Percentiles rank a stretch among this genome's conserved stretches.
phyloP scores from a whole-genome alignment of 345 rosid species.

The Syzygium aqueum region DNA sequence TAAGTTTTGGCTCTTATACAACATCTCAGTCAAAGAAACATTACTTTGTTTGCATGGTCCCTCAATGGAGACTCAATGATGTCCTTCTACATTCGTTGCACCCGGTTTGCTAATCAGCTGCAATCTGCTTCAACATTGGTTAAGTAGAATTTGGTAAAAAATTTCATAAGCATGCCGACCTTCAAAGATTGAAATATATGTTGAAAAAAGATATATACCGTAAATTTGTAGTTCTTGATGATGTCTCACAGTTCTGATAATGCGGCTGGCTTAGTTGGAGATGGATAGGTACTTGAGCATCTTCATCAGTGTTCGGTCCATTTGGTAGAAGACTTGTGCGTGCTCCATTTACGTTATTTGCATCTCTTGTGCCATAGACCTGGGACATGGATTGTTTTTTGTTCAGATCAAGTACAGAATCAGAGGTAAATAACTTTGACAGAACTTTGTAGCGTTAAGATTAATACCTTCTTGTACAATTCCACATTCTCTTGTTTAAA shows the following conservation, averaged over 20 bases:
- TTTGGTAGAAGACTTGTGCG: slow-evolving; percentile 24
- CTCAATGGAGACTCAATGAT: slow-evolving; percentile 3
- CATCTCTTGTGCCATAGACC: slow-evolving; percentile 38
- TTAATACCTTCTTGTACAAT: slow-evolving; percentile 28
- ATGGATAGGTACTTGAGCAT: slow-evolving; percentile 37
- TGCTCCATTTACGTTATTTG: slow-evolving; percentile 16
- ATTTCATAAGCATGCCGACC: not conserved
- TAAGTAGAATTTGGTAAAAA: slow-evolving; percentile 1
- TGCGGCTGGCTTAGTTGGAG: slow-evolving; percentile 69
- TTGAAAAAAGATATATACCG: slow-evolving; percentile 24
- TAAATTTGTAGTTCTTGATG: slow-evolving; percentile 38
- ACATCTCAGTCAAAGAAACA: slow-evolving; percentile 18
- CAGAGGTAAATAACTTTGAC: not conserved
- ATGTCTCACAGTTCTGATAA: slow-evolving; percentile 32
- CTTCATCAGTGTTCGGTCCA: slow-evolving; percentile 39
- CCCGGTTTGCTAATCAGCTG: slow-evolving; percentile 30
- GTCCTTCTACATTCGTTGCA: slow-evolving; percentile 11
- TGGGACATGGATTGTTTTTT: slow-evolving; percentile 8
- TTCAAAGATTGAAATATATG: not conserved
- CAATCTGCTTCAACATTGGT: slow-evolving; percentile 31
- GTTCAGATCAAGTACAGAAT: slow-evolving; percentile 13
- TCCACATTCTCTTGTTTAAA: slow-evolving; percentile 36
- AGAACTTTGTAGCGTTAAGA: not conserved
- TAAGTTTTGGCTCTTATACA: not conserved
- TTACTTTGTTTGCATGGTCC: slow-evolving; percentile 9